Evolutionary conservation across 1,284 basidiomycete genomes (phyloP), one percentile per base, ranked within the genome.

Genomic region (Leccinum pachyderme): DNA sequence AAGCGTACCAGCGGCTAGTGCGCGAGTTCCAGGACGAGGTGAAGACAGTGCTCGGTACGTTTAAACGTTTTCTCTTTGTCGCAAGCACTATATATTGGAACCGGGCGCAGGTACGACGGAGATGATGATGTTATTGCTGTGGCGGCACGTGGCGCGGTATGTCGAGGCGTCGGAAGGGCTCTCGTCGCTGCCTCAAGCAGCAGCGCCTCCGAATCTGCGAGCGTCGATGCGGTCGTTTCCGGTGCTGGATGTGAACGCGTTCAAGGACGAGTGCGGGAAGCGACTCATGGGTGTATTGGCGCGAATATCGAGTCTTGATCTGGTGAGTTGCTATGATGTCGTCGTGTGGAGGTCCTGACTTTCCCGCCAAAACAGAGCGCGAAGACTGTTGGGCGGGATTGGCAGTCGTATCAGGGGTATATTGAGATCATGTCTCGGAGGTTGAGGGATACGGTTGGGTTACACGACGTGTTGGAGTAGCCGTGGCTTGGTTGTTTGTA

Each of bases 51-150:
- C 72, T 91, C 7, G 75, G 87, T 81, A 56, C 44, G 78, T 15
- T 25, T 27, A 3, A 25, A 7, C 11, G 9, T 5, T 27, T 15
- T 29, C n/a, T 29, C 6, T 18, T 24, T 11, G 22, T 9, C 13
- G 43, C 12, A 3, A 11, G 9, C 6, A 7, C 18, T 47, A n/a
- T 18, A 28, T 9, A 18, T 12, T 6, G 2, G 43, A 48, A 47
- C 33, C 11, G n/a, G 47, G 33, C 12, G 61, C 15, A 89, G 91
- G 85, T 60, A 85, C 87, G 47, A 75, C 88, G 48, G 94, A 97
- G 72, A 89, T 95, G 77, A 72, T 93, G 7, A 76, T 97, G 7
- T 78, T 97, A 6, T 77, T 97, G 27, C 77, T 94, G 11, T 95
- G 92, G 87, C 81, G 93, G 32, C 95, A 98, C 68, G 68, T 95